Conservation (phyloP, 164 flowering plant species). For the Hamamelis virginiana region DNA sequence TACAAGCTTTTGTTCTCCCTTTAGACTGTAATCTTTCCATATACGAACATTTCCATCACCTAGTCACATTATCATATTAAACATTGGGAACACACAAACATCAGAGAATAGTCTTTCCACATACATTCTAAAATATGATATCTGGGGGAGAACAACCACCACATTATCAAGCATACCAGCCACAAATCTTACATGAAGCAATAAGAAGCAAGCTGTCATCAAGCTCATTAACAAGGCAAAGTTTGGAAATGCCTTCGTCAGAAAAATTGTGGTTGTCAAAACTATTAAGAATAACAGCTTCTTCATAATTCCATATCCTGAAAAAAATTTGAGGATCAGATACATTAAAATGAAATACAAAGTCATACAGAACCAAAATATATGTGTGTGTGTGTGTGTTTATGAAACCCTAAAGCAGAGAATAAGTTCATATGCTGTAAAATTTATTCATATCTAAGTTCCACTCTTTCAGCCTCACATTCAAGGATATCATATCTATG, state of each 20-base stretch:
- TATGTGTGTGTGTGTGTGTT: too few relatives aligned
- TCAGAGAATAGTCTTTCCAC: too few relatives aligned
- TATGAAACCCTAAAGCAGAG: too few relatives aligned
- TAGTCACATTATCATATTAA: slow-evolving; percentile 10
- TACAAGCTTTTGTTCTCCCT: slow-evolving; percentile 77
- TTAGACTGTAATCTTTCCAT: slow-evolving; percentile 79
- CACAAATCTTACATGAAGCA: slow-evolving; percentile 74
- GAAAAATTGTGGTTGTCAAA: slow-evolving; percentile 85
- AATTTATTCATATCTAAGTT: too few relatives aligned
- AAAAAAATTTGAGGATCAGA: slow-evolving; percentile 1
- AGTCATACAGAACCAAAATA: too few relatives aligned
- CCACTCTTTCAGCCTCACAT: too few relatives aligned
- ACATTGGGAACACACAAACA: too few relatives aligned
- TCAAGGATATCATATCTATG: too few relatives aligned
- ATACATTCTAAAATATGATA: too few relatives aligned
- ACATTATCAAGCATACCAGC: not conserved
- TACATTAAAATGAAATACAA: not conserved
- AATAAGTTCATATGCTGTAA: too few relatives aligned
- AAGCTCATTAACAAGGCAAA: slow-evolving; percentile 90
- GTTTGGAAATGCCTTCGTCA: slow-evolving; percentile 86
- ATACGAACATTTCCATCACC: slow-evolving; percentile 92
- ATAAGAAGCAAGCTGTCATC: slow-evolving; percentile 95
- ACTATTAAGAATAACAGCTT: slow-evolving; percentile 59
- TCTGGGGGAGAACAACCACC: too few relatives aligned
- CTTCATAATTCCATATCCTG: slow-evolving; percentile 93